Percentiles rank a stretch among this genome's conserved stretches.
Conservation (phyloP, 768 basidiomycete genomes). For the Auricularia sp. region DNA sequence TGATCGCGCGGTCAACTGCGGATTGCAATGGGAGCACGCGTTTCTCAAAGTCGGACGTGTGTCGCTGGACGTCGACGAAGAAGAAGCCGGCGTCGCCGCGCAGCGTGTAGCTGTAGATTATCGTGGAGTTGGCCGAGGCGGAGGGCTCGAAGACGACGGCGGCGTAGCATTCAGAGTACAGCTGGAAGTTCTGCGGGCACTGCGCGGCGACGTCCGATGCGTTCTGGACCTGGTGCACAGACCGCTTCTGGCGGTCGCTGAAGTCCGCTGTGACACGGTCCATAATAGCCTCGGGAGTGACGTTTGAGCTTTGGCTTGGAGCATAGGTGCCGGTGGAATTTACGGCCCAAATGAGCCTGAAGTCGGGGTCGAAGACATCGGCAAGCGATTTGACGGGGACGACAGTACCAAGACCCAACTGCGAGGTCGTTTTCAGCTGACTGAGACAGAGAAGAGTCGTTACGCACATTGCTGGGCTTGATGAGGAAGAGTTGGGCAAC, state of each 20-base stretch:
- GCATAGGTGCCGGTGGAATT: conserved; percentile 33
- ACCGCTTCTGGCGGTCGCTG: conserved; percentile 32
- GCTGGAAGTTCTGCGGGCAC: conserved; percentile 69
- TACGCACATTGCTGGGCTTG: conserved; percentile 50
- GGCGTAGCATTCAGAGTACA: conserved; percentile 59
- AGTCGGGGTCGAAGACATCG: conserved; percentile 41
- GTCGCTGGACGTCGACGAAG: conserved; percentile 54
- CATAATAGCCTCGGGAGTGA: conserved; percentile 49
- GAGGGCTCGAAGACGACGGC: conserved; percentile 45
- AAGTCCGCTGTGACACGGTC: conserved; percentile 45
- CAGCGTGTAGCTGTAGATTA: conserved; percentile 48
- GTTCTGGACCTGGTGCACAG: conserved; percentile 39
- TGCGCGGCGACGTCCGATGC: conserved; percentile 38
- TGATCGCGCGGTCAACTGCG: conserved; percentile 67
- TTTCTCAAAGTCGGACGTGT: conserved; percentile 58
- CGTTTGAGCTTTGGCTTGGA: conserved; percentile 22
- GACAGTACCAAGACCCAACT: conserved; percentile 44
- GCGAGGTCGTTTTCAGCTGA: not conserved
- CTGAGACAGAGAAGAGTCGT: not conserved
- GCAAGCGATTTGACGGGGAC: conserved; percentile 37
- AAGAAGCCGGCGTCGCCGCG: conserved; percentile 53
- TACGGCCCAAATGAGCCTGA: conserved; percentile 54
- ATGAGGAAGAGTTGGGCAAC: conserved; percentile 50
- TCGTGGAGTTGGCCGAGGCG: conserved; percentile 7
- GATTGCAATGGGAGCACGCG: conserved; percentile 65